phyloP scores from a whole-genome alignment of 1,139 yeast genomes.

The Suhomyces chickasaworum region DNA sequence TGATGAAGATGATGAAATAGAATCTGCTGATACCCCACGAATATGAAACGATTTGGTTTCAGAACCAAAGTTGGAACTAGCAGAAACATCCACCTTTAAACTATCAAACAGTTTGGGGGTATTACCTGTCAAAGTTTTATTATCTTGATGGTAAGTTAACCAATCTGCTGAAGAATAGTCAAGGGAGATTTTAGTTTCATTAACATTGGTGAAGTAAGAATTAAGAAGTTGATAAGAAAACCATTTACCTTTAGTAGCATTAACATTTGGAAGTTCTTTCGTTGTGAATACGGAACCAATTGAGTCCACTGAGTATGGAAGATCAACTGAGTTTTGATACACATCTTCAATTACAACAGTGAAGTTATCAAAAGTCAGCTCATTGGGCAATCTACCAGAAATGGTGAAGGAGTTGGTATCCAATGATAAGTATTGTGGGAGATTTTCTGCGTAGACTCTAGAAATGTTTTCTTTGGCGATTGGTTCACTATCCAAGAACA shows the following conservation, averaged over 20 bases:
- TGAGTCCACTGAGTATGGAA: constrained; percentile 55
- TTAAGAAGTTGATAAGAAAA: constrained; percentile 56
- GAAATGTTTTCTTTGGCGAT: constrained; percentile 58
- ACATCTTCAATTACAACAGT: constrained; percentile 61
- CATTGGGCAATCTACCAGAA: constrained; percentile 59
- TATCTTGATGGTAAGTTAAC: constrained; percentile 61
- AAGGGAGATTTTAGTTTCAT: constrained; percentile 53
- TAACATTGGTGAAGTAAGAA: constrained; percentile 55
- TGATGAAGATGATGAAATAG: constrained; percentile 19
- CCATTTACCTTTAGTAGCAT: constrained; percentile 64
- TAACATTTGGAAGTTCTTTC: constrained; percentile 52
- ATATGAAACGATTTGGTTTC: constrained; percentile 52
- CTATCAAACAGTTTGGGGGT: constrained; percentile 62
- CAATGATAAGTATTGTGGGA: constrained; percentile 65
- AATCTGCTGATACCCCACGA: constrained; percentile 49
- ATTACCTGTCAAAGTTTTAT: constrained; percentile 67
- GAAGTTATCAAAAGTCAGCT: constrained; percentile 47
- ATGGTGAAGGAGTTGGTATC: constrained; percentile 46
- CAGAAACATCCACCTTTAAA: constrained; percentile 54
- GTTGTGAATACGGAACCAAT: constrained; percentile 57
- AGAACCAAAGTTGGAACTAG: constrained; percentile 39
- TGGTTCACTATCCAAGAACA: constrained; percentile 55
- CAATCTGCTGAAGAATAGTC: constrained; percentile 50
- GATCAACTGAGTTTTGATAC: constrained; percentile 62
- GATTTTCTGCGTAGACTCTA: constrained; percentile 44